Base-by-base conservation (phyloP, 2,329 filamentous ascomycete species). In the Colletotrichum echinochloae region DNA sequence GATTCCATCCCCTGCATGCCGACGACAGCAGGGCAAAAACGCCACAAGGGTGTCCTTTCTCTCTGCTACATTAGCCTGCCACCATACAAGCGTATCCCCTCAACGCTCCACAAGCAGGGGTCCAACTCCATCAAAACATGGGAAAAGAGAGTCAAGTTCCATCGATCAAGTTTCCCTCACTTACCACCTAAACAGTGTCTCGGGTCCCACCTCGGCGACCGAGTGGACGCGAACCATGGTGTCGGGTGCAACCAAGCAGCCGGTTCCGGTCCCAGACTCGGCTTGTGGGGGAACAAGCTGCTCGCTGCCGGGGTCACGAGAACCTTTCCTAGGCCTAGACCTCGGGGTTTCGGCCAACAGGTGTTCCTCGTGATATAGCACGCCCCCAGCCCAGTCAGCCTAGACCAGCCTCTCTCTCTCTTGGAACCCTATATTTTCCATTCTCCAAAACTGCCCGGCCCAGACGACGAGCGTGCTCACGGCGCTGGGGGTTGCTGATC, bases 391-490 rank as follows among this genome's bases (percentile, higher is more conserved):
- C 6, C 30, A 48, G 6, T 9, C 30, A 48, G 6, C 9, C 41
- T 26, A 49, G 57, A 49, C 23, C 41, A 11, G 8, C 12, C n/a
- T 26, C 9, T 30, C 18, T 16, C n/a, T 26, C 18, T 3, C n/a
- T n/a, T n/a, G n/a, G n/a, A 18, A 41, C 39, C 8, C 46, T 49
- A 11, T 26, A 3, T 49, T 3, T 14, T 30, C 12, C 28, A 23
- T n/a, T 5, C 39, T 33, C 7, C 12, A 6, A 35, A 16, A 8
- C n/a, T 33, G 57, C 57, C 20, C 87, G 23, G 87, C 86, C 86
- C 91, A 93, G 61, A 90, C 89, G 77, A 93, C 89, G 28, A 93
- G 84, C 69, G 91, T 89, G 8, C 91, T 91, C 14, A 92, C 90
- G 33, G 91, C 92, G 56, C 91, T 83, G 76, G 93, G 93, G 80